These are phyloP conservation scores for Calycina herbarum DNA, from an alignment of 2,329 filamentous ascomycete species.

Conservation along the genomic window DNA sequence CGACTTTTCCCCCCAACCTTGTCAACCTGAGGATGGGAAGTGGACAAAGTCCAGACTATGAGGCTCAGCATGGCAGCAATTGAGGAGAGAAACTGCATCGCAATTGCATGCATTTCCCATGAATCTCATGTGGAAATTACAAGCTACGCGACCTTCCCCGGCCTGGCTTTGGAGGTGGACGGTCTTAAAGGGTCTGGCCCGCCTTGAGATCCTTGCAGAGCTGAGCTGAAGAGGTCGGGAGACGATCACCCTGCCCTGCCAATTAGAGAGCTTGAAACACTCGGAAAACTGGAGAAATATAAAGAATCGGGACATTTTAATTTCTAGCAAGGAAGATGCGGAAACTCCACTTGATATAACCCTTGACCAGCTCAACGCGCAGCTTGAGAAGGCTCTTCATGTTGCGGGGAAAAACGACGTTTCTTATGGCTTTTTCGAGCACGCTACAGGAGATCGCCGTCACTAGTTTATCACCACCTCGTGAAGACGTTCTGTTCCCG, in stretches of 20 bases:
- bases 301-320: too few relatives aligned
- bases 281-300: too few relatives aligned
- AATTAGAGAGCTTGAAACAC: too few relatives aligned
- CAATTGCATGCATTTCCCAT: not conserved
- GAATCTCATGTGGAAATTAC: not conserved
- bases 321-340: not conserved
- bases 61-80: not conserved
- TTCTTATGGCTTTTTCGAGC: too few relatives aligned
- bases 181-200: not conserved
- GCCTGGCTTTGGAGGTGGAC: too few relatives aligned
- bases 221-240: not conserved
- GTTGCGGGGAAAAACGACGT: too few relatives aligned
- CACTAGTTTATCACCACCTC: too few relatives aligned
- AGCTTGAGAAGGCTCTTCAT: not conserved
- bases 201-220: not conserved
- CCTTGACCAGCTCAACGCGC: not conserved
- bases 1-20: not conserved
- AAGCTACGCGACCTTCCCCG: too few relatives aligned
- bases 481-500: too few relatives aligned
- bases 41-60: not conserved
- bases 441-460: too few relatives aligned
- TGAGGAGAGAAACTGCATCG: too few relatives aligned
- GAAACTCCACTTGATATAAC: not conserved
- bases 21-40: not conserved
- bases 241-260: too few relatives aligned